phyloP scores from a whole-genome alignment of 306 rosid species.

The Oxytropis ochrocephala region DNA sequence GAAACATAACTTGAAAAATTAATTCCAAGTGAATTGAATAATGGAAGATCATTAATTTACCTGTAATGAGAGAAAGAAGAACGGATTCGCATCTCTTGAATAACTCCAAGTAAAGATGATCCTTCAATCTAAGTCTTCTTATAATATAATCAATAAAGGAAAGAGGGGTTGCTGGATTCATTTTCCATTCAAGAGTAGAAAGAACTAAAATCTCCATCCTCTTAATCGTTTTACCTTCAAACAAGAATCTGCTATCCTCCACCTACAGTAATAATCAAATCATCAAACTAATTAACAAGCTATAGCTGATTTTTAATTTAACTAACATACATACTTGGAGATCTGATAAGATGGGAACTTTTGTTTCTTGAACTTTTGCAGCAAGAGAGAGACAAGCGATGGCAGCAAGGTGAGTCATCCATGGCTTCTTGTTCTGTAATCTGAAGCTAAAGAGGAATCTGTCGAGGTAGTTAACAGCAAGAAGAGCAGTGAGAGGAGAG shows the following conservation, averaged over 20 bases:
- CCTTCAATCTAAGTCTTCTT: constrained; percentile 60
- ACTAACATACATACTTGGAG: constrained; percentile 81
- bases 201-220: constrained; percentile 90
- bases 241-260: constrained; percentile 52
- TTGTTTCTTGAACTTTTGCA: constrained; percentile 85
- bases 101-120: constrained; percentile 58
- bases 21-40: background rate
- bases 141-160: constrained; percentile 66
- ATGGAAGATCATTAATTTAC: constrained; percentile 16
- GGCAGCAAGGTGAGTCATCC: constrained; percentile 84
- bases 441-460: constrained; percentile 49
- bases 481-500: constrained; percentile 64
- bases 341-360: constrained; percentile 70
- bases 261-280: constrained; percentile 33
- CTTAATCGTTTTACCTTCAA: constrained; percentile 70
- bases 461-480: constrained; percentile 75
- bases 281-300: no score
- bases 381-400: constrained; percentile 84
- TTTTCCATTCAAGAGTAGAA: constrained; percentile 82
- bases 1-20: background rate
- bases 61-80: constrained; percentile 51
- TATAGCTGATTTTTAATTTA: no score
- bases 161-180: constrained; percentile 79
- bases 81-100: constrained; percentile 47
- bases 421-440: constrained; percentile 58